These are phyloP conservation scores for Hymenoscyphus repandus DNA, from an alignment of 2,329 filamentous ascomycete species.

Conservation along the genomic window DNA sequence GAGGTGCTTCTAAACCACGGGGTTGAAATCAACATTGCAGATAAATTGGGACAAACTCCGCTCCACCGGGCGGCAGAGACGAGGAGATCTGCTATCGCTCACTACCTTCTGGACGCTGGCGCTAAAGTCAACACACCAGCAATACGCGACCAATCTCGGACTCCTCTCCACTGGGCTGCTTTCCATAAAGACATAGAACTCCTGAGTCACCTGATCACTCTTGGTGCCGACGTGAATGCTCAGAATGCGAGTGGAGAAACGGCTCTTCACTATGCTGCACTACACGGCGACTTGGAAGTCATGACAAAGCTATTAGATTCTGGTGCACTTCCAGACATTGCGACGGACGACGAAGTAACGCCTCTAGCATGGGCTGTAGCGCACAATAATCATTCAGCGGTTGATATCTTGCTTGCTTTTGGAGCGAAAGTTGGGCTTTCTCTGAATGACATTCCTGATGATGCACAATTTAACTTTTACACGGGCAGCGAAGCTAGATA, in stretches of 20 bases:
- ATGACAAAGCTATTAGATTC: not conserved
- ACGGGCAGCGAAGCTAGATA: no score
- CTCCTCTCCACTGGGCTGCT: constrained; percentile 1
- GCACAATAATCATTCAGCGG: not conserved
- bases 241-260: constrained; percentile 4
- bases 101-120: no score
- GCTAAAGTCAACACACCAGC: no score
- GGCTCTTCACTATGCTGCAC: constrained; percentile 5
- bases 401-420: not conserved
- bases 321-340: constrained; percentile 1
- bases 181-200: not conserved
- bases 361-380: not conserved
- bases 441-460: no score
- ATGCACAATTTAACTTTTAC: no score
- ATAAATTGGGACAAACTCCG: no score
- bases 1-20: no score
- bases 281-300: not conserved
- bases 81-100: no score
- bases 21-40: no score
- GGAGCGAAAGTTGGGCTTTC: not conserved
- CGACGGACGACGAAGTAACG: not conserved
- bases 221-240: constrained; percentile 2
- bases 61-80: no score
- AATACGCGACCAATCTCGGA: no score
- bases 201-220: not conserved